A percentile compares a stretch with the other conserved stretches of the same genome.
These are phyloP conservation scores for Alliaria petiolata DNA, from an alignment of 345 rosid genomes.

Conservation along the genomic window DNA sequence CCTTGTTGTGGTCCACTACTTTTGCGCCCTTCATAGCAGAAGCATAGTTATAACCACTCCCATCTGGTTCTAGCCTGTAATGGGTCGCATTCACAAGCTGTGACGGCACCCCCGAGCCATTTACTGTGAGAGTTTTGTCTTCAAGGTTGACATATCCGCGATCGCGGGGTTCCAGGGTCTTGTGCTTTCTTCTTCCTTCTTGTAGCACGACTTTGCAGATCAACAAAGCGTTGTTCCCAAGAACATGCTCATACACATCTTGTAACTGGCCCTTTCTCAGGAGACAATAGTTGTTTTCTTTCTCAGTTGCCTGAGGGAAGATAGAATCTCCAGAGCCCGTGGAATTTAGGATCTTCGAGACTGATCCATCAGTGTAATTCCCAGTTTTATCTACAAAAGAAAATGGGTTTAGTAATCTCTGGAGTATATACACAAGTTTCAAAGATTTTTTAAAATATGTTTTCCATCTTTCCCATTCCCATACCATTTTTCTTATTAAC, in stretches of 20 bases:
- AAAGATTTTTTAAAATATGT: neutral
- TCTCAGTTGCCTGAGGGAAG: conserved; percentile 31
- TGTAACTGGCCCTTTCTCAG: conserved; percentile 37
- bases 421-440: neutral
- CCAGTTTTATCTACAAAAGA: conserved; percentile 19
- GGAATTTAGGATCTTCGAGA: conserved; percentile 38
- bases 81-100: conserved; percentile 61
- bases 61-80: conserved; percentile 84
- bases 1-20: conserved; percentile 80
- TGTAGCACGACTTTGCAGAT: conserved; percentile 36
- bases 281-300: conserved; percentile 36
- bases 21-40: conserved; percentile 82
- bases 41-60: conserved; percentile 81
- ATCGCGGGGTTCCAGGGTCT: conserved; percentile 34
- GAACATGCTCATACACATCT: conserved; percentile 44
- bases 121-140: conserved; percentile 43
- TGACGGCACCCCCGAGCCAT: conserved; percentile 35
- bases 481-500: neutral
- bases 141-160: conserved; percentile 53
- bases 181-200: conserved; percentile 24
- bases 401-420: neutral
- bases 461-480: neutral
- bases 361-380: conserved; percentile 31
- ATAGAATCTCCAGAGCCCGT: conserved; percentile 30
- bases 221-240: conserved; percentile 42